Conservation (phyloP, 2,329 filamentous ascomycete genomes). For the Cylindrodendrum hubeiense region DNA sequence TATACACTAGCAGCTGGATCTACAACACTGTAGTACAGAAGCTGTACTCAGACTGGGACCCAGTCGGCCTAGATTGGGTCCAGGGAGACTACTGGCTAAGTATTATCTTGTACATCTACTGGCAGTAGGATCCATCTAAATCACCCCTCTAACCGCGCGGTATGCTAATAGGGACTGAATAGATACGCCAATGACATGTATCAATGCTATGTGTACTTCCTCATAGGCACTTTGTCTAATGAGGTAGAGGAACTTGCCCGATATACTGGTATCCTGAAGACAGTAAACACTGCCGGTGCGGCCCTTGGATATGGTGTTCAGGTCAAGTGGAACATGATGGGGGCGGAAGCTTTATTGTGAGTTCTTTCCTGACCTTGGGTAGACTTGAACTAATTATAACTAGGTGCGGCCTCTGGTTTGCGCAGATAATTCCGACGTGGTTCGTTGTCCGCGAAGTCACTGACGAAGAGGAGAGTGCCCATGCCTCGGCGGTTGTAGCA, state of each 20-base stretch:
- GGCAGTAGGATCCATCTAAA: too few relatives aligned
- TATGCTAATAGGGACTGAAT: not conserved
- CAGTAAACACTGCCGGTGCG: conserved; percentile 1
- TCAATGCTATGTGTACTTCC: conserved; percentile 4
- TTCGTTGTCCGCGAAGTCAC: not conserved
- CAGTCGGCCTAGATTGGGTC: conserved; percentile 1
- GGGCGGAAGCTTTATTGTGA: not conserved
- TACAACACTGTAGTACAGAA: not conserved
- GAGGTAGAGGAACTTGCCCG: not conserved
- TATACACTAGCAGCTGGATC: not conserved
- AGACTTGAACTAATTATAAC: not conserved
- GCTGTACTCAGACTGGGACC: not conserved
- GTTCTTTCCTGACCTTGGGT: not conserved
- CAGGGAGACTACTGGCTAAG: not conserved
- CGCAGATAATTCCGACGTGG: not conserved
- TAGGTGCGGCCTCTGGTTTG: conserved; percentile 2
- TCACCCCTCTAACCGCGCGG: not conserved
- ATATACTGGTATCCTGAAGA: conserved; percentile 2
- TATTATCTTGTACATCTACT: not conserved
- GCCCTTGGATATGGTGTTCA: not conserved
- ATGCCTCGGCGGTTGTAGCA: too few relatives aligned
- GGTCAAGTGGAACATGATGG: not conserved
- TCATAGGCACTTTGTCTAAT: not conserved
- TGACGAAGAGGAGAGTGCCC: not conserved
- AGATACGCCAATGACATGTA: conserved; percentile 6